These are phyloP conservation scores for Plasmopara viticola DNA, from an alignment of 352 stramenopile genomes.

Conservation along the genomic window DNA sequence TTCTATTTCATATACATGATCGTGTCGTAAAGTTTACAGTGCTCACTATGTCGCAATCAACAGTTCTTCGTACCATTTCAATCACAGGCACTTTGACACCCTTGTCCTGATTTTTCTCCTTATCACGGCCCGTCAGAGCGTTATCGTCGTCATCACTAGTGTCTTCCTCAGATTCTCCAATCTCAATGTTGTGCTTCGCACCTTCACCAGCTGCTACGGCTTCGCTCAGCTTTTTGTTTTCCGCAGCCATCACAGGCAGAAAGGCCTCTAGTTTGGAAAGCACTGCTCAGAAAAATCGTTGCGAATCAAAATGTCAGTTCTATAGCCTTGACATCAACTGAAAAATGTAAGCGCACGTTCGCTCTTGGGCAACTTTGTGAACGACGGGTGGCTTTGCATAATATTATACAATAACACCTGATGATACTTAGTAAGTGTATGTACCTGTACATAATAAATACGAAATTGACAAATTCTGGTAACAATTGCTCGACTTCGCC, in stretches of 20 bases:
- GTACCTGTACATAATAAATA: too few relatives aligned
- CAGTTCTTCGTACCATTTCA: slow-evolving; percentile 49
- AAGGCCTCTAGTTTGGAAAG: slow-evolving; percentile 72
- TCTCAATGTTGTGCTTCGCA: slow-evolving; percentile 70
- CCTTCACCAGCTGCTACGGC: slow-evolving; percentile 50
- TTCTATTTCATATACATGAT: slow-evolving; percentile 30
- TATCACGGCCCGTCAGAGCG: slow-evolving; percentile 12
- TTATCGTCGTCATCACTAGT: slow-evolving; percentile 18
- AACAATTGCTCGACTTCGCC: too few relatives aligned
- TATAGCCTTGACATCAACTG: background rate
- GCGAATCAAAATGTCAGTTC: slow-evolving; percentile 1
- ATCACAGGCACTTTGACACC: slow-evolving; percentile 43
- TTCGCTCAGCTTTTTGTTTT: slow-evolving; percentile 72
- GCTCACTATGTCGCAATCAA: background rate
- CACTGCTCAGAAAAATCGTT: slow-evolving; percentile 24
- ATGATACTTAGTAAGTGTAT: too few relatives aligned
- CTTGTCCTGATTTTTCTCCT: slow-evolving; percentile 16
- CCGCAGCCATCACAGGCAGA: slow-evolving; percentile 58
- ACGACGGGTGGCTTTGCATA: slow-evolving; percentile 30
- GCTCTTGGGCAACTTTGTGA: slow-evolving; percentile 54
- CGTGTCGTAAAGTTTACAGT: background rate
- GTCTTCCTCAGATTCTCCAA: slow-evolving; percentile 30
- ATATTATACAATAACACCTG: slow-evolving; percentile 13
- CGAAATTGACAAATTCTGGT: too few relatives aligned
- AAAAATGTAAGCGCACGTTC: slow-evolving; percentile 26